Evolutionary conservation across 352 stramenopile species (phyloP).

Genomic region (Phytophthora multivora): DNA sequence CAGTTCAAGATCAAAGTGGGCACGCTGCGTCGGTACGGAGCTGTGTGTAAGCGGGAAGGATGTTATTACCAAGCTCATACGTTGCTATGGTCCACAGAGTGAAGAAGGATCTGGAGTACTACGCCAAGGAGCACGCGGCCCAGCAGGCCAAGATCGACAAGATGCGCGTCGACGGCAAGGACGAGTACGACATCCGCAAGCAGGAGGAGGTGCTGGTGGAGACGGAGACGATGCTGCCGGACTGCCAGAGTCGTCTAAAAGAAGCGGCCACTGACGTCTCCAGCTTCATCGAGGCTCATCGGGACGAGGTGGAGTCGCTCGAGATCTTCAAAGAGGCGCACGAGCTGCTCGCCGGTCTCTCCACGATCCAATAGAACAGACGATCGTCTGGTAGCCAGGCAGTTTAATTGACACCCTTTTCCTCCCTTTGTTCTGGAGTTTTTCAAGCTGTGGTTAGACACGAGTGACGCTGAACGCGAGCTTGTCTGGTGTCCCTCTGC

Average conservation of each 20-base stretch:
- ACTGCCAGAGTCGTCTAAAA: conserved; percentile 71
- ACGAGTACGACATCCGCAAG: conserved; percentile 82
- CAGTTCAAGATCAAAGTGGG: conserved; percentile 88
- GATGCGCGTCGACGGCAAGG: conserved; percentile 60
- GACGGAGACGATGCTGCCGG: conserved; percentile 82
- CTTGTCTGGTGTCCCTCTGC: conserved; percentile 8
- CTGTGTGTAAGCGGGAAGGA: not conserved
- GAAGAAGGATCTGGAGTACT: conserved; percentile 87
- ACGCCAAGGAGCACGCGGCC: conserved; percentile 69
- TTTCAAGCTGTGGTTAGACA: not conserved
- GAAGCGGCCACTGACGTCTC: conserved; percentile 62
- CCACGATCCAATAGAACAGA: conserved; percentile 38
- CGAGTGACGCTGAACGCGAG: conserved; percentile 24
- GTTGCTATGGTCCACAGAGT: conserved; percentile 38
- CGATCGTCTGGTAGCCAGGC: conserved; percentile 1
- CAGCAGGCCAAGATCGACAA: conserved; percentile 65
- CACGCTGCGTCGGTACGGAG: conserved; percentile 60
- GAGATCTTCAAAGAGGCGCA: conserved; percentile 52
- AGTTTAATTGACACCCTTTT: conserved; percentile 1
- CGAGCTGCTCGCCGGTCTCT: conserved; percentile 48
- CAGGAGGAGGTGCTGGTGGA: conserved; percentile 83
- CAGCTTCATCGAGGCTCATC: conserved; percentile 50
- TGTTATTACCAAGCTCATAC: not conserved
- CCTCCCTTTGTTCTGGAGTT: not conserved
- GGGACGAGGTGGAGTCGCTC: conserved; percentile 43